These are phyloP conservation scores for Scleroderma citrinum DNA, from an alignment of 768 basidiomycete genomes.

Conservation along the genomic window DNA sequence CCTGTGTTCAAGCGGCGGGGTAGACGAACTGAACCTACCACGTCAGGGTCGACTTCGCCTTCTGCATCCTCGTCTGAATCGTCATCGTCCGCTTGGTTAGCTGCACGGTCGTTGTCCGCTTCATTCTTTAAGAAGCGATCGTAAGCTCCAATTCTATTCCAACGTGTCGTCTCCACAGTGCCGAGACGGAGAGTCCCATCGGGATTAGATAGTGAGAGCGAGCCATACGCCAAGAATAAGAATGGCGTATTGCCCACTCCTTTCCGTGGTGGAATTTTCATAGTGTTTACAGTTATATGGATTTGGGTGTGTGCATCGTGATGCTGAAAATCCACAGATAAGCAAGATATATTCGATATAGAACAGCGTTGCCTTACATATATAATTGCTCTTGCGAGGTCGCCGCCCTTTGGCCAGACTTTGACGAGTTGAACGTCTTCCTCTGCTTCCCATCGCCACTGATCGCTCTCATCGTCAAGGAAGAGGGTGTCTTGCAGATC, in stretches of 20 bases:
- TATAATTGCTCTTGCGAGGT: constrained; percentile 44
- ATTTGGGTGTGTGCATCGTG: constrained; percentile 47
- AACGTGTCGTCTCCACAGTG: constrained; percentile 20
- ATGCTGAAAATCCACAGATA: constrained; percentile 33
- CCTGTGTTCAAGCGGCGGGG: neutral
- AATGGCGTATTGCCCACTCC: constrained; percentile 58
- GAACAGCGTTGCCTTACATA: constrained; percentile 44
- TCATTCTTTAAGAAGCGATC: constrained; percentile 22
- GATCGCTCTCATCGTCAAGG: constrained; percentile 30
- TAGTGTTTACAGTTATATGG: constrained; percentile 59
- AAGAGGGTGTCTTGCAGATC: constrained; percentile 28
- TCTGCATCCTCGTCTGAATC: constrained; percentile 19
- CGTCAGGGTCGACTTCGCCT: constrained; percentile 22
- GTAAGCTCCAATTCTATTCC: constrained; percentile 24
- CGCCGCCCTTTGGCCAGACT: constrained; percentile 47
- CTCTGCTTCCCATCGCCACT: constrained; percentile 67
- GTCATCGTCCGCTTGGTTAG: constrained; percentile 13
- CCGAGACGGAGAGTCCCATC: constrained; percentile 18
- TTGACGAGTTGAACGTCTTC: constrained; percentile 57
- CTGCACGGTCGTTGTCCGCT: constrained; percentile 21
- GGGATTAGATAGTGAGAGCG: constrained; percentile 21
- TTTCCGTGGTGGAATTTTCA: constrained; percentile 44
- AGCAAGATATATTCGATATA: neutral
- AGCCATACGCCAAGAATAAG: constrained; percentile 50
- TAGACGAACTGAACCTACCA: constrained; percentile 11